phyloP scores from a whole-genome alignment of 768 basidiomycete species.

The Termitomyces sp. region DNA sequence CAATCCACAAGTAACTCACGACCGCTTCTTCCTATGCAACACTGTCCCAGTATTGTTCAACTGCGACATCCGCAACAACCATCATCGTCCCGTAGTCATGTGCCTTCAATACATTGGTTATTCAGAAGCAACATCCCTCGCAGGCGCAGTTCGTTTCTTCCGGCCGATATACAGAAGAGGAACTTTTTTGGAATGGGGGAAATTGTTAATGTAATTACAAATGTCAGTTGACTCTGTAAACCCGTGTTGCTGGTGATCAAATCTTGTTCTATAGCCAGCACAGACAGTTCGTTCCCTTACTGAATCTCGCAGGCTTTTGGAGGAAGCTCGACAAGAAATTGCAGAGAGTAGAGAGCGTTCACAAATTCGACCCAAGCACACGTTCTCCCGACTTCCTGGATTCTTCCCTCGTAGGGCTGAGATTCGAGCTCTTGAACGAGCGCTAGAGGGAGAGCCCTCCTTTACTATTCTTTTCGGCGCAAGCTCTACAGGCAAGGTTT shows the following conservation, averaged over 20 bases:
- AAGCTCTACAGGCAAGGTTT: conserved; percentile 77
- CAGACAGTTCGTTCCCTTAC: conserved; percentile 77
- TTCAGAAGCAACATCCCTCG: conserved; percentile 74
- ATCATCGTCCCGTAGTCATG: conserved; percentile 21
- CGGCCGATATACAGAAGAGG: conserved; percentile 59
- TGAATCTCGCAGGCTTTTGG: conserved; percentile 71
- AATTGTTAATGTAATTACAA: conserved; percentile 69
- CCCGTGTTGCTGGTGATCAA: conserved; percentile 1
- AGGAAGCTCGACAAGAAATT: conserved; percentile 76
- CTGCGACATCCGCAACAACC: conserved; percentile 24
- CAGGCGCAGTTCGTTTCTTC: conserved; percentile 55
- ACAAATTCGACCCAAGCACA: conserved; percentile 70
- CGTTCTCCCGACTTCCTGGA: conserved; percentile 72
- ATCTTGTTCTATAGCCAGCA: conserved; percentile 50
- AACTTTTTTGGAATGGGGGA: conserved; percentile 81
- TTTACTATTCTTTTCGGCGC: conserved; percentile 82
- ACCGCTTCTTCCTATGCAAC: conserved; percentile 18
- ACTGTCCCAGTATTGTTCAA: conserved; percentile 18
- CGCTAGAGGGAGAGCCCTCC: conserved; percentile 66
- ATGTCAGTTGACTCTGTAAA: conserved; percentile 42
- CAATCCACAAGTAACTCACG: conserved; percentile 9
- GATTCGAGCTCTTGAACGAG: conserved; percentile 59
- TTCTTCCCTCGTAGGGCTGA: conserved; percentile 73
- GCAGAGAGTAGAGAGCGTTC: conserved; percentile 62
- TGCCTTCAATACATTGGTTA: conserved; percentile 62